Percentiles rank a stretch among this genome's conserved stretches.
Conservation (phyloP, 306 rosid genomes). For the Astragalus membranaceus region DNA sequence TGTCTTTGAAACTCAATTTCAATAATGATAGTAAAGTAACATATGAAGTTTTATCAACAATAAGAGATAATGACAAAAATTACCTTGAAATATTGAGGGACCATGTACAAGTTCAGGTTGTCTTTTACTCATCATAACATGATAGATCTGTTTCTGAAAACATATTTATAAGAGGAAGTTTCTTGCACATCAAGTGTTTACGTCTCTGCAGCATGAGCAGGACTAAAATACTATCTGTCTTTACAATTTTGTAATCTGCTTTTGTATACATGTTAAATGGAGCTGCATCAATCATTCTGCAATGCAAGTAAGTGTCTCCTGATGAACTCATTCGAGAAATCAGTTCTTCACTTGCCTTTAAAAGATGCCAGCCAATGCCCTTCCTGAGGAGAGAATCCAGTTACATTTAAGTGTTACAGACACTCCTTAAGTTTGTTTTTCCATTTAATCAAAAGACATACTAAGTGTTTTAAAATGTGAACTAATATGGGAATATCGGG, state of each 20-base stretch:
- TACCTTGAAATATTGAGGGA: constrained; percentile 29
- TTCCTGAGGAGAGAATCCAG: constrained; percentile 46
- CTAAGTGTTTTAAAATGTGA: not conserved
- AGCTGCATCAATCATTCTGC: constrained; percentile 79
- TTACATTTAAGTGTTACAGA: not conserved
- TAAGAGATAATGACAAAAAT: constrained; percentile 11
- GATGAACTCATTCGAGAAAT: constrained; percentile 63
- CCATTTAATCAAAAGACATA: not conserved
- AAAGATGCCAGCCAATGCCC: constrained; percentile 97
- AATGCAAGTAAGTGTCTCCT: constrained; percentile 75
- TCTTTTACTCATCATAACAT: constrained; percentile 32
- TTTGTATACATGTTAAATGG: constrained; percentile 83
- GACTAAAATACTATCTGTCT: constrained; percentile 67
- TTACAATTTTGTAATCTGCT: constrained; percentile 64
- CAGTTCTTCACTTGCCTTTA: constrained; percentile 83
- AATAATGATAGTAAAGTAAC: not conserved
- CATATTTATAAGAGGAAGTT: constrained; percentile 41
- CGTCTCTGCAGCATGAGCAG: constrained; percentile 81
- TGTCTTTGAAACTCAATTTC: too few relatives aligned
- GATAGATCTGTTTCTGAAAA: constrained; percentile 38
- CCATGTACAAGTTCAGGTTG: constrained; percentile 10
- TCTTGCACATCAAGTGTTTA: constrained; percentile 85
- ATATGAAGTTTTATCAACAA: constrained; percentile 2
- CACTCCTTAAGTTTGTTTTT: not conserved
- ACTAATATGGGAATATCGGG: not conserved